Evolutionary conservation across 2,329 filamentous ascomycete species (phyloP), one percentile per base, ranked within the genome.

Genomic region (Emergomyces orientalis): DNA sequence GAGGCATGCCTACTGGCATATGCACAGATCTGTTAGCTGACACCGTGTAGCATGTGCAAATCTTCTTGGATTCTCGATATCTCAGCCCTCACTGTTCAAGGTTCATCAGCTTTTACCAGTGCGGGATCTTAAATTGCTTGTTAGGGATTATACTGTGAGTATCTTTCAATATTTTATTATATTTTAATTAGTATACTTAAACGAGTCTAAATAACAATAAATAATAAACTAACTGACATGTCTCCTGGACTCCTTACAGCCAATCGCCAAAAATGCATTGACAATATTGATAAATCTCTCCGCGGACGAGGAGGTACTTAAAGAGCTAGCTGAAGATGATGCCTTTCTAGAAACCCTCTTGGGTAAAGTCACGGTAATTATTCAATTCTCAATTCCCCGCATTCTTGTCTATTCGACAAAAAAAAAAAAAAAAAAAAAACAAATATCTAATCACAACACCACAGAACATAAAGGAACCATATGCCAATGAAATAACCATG

Each of bases 191-290:
- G 9, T 30, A 8, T 37, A 39, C 32, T 37, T 45, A 2, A 17
- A 30, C 19, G 30, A 9, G 34, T 13, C 11, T 22, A 7, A 62
- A 49, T 49, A 45, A 49, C 32, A 63, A 30, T 25, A 51, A 49
- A 49, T 58, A 45, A 59, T 58, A 45, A 59, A 64, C 58, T 47
- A 41, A 30, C 34, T 41, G 65, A 37, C 34, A 9, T 8, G 5
- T n/a, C 58, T 51, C 41, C 17, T 61, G 47, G 54, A 25, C 60
- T 13, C 34, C 47, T 17, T 54, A 3, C 66, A 95, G 86, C 86
- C 88, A 74, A 96, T 97, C 65, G 89, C 93, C n/a, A 90, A 94
- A 74, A 89, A 96, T 85, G 92, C 89, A 45, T 78, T 97, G 68
- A 95, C 87, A 17, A 80, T 80, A 60, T 70, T 81, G 54, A 93